Evolutionary conservation across 805 yeast species (phyloP).

Genomic region (Metschnikowia gelsemii): DNA sequence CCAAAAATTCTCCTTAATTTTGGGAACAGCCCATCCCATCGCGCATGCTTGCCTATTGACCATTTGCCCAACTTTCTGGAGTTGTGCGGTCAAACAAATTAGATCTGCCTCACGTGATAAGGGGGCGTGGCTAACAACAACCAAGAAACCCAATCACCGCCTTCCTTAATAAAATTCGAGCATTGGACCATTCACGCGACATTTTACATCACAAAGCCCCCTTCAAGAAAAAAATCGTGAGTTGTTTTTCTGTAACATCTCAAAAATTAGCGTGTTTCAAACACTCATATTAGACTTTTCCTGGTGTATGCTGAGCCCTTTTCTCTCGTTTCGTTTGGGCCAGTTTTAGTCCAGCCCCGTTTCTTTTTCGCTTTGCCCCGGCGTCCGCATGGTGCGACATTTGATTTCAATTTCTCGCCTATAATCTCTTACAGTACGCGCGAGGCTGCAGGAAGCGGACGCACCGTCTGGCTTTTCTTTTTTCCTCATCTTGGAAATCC

Average conservation of each 20-base stretch:
- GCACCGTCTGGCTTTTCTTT: conserved; percentile 1
- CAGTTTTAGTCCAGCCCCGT: too few relatives aligned
- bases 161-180: too few relatives aligned
- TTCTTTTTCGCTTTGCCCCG: neutral
- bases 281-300: neutral
- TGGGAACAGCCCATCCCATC: too few relatives aligned
- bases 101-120: too few relatives aligned
- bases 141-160: too few relatives aligned
- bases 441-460: neutral
- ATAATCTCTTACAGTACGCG: conserved; percentile 1
- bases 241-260: neutral
- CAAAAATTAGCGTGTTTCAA: neutral
- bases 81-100: too few relatives aligned
- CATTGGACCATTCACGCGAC: too few relatives aligned
- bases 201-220: neutral
- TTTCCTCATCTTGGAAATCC: neutral
- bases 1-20: too few relatives aligned
- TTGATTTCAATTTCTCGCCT: neutral
- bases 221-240: neutral
- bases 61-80: too few relatives aligned
- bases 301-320: conserved; percentile 3
- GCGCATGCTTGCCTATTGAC: too few relatives aligned
- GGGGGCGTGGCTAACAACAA: too few relatives aligned
- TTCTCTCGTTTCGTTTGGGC: too few relatives aligned
- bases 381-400: conserved; percentile 3